Base-by-base conservation (phyloP, 148 eudicot genomes). In the Persicaria maculosa region DNA sequence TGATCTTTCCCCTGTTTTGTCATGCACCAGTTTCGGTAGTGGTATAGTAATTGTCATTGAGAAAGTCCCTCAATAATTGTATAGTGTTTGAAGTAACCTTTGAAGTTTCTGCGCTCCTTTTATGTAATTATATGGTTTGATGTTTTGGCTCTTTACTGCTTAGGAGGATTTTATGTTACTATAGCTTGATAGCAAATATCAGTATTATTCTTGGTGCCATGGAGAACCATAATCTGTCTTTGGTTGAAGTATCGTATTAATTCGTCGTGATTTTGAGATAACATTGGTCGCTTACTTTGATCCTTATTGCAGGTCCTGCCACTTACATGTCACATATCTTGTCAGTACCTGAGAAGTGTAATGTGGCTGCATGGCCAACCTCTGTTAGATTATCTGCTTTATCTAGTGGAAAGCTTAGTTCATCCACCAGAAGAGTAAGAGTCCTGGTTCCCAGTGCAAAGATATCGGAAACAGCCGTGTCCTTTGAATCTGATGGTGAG, bases 401-500 rank as follows among this genome's bases (percentile, higher is more conserved):
- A 46, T 40, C 79, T 78, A 79, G 80, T 61, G 78, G 84, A 53
- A 88, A 75, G 79, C 79, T 80, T 75, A 74, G 72, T 77, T 80
- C 86, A 40, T 82, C 75, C 44, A 72, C 25, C 43, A 88, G 84
- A 83, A 55, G 65, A 53, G 82, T 74, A 75, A 40, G 86, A 58
- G 25, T 80, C 57, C 58, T 74, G 55, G 85, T 84, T 64, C 75
- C 93, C n/a, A 85, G 91, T 81, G 81, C 81, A 53, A 88, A 85
- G 79, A 76, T 85, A 20, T 80, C 91, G 71, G 88, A 87, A 70
- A 58, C 78, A 54, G 71, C 85, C 36, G 76, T 79, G 43, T 74
- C 80, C 74, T 79, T 87, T 36, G 84, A 85, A 67, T 79, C 90
- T 22, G 80, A 82, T 59, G 84, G 97, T 92, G 76, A 80, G 85